Conservation (phyloP, 1,139 yeast genomes). For the Suzukiozyma palmioleophila region DNA sequence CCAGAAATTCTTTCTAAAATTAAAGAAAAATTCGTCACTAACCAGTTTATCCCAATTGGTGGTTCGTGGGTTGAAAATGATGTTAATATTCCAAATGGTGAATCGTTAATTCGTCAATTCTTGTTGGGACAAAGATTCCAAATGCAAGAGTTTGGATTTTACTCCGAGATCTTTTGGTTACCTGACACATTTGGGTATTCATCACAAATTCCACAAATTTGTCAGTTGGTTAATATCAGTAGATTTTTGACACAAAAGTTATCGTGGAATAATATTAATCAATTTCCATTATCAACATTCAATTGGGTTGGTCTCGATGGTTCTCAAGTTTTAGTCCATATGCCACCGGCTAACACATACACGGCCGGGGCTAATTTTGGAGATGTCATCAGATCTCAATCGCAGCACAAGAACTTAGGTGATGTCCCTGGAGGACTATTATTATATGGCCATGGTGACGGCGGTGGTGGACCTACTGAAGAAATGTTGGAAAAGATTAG, state of each 20-base stretch:
- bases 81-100: conserved; percentile 91
- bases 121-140: conserved; percentile 86
- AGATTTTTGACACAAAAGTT: conserved; percentile 88
- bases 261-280: conserved; percentile 93
- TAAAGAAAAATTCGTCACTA: conserved; percentile 61
- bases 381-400: conserved; percentile 76
- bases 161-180: conserved; percentile 80
- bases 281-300: conserved; percentile 84
- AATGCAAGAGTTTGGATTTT: conserved; percentile 69
- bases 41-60: conserved; percentile 85
- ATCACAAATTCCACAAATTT: conserved; percentile 90
- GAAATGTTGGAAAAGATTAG: conserved; percentile 91
- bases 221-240: conserved; percentile 78
- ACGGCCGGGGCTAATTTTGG: conserved; percentile 92
- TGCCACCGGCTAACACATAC: conserved; percentile 97
- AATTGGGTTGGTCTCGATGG: conserved; percentile 96
- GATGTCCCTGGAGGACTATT: conserved; percentile 77
- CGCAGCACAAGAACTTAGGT: conserved; percentile 78
- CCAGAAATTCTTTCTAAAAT: conserved; percentile 70
- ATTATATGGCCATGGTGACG: conserved; percentile 92
- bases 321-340: conserved; percentile 86
- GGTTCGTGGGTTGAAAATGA: conserved; percentile 99
- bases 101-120: conserved; percentile 83
- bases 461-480: conserved; percentile 96
- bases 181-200: conserved; percentile 98